Percentiles rank a stretch among this genome's conserved stretches.
phyloP scores from a whole-genome alignment of 73 alveolate species.

The Stentor coeruleus region DNA sequence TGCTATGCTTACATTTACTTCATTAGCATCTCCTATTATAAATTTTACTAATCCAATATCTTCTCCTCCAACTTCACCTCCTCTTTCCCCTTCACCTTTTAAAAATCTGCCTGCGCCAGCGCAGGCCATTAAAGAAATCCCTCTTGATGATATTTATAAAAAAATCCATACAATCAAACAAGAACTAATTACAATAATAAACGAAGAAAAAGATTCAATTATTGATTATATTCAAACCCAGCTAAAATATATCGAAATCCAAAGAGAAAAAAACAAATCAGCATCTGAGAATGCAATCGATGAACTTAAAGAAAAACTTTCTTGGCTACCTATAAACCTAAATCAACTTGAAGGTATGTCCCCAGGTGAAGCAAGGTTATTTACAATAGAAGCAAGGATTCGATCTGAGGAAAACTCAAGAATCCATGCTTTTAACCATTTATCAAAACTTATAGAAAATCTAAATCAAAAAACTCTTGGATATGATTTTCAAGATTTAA shows the following conservation, averaged over 20 bases:
- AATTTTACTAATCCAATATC: no score
- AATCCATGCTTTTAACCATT: background rate
- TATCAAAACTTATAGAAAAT: background rate
- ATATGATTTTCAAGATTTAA: background rate
- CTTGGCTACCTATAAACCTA: background rate
- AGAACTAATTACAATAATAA: background rate
- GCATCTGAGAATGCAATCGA: background rate
- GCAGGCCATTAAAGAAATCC: background rate
- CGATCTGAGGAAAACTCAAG: background rate
- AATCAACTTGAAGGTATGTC: background rate
- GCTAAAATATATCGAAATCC: background rate
- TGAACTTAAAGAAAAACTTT: background rate
- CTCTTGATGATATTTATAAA: background rate
- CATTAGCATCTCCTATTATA: no score
- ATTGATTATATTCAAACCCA: background rate
- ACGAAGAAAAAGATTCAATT: background rate
- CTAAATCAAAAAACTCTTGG: no score
- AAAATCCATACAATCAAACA: background rate
- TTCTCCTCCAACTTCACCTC: constrained; percentile 1
- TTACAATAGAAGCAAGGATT: background rate
- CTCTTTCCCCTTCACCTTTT: no score
- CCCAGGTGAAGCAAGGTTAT: background rate
- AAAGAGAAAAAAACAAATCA: background rate
- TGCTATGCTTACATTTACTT: no score
- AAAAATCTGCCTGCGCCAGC: no score